Conservation (phyloP, 192 early-diverging fungal genomes). For the Gryganskiella cystojenkinii region DNA sequence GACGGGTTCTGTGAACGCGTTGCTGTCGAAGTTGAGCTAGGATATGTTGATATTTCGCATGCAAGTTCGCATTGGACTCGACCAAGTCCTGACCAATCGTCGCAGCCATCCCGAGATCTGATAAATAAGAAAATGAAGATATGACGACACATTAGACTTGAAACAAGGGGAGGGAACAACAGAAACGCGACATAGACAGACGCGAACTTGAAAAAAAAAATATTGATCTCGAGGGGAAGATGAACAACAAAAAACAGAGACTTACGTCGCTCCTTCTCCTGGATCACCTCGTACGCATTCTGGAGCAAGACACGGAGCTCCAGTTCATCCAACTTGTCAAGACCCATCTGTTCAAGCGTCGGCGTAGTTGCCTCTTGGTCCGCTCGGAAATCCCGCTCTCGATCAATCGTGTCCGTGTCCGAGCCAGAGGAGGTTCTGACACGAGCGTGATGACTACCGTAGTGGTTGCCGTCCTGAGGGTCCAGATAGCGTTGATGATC, state of each 20-base stretch:
- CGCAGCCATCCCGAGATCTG: constrained; percentile 35
- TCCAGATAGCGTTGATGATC: background rate
- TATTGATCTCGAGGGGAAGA: background rate
- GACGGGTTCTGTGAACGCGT: constrained; percentile 28
- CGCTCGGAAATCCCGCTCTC: background rate
- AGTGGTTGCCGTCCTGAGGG: background rate
- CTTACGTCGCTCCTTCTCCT: constrained; percentile 47
- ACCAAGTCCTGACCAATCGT: constrained; percentile 36
- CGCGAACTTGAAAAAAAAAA: background rate
- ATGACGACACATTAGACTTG: no score
- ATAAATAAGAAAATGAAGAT: background rate
- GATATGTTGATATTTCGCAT: constrained; percentile 31
- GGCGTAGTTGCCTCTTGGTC: constrained; percentile 14
- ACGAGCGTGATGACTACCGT: no score
- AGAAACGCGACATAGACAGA: constrained; percentile 6
- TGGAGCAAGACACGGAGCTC: constrained; percentile 35
- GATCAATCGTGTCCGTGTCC: background rate
- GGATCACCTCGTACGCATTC: constrained; percentile 27
- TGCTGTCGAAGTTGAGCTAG: constrained; percentile 40
- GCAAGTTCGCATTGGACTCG: constrained; percentile 18
- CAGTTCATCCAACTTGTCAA: constrained; percentile 17
- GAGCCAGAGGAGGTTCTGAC: background rate
- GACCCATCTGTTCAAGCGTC: constrained; percentile 20
- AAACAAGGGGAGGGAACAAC: background rate
- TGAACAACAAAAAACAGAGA: background rate